Base-by-base conservation (phyloP, 768 basidiomycete species). In the Lentinula boryana region DNA sequence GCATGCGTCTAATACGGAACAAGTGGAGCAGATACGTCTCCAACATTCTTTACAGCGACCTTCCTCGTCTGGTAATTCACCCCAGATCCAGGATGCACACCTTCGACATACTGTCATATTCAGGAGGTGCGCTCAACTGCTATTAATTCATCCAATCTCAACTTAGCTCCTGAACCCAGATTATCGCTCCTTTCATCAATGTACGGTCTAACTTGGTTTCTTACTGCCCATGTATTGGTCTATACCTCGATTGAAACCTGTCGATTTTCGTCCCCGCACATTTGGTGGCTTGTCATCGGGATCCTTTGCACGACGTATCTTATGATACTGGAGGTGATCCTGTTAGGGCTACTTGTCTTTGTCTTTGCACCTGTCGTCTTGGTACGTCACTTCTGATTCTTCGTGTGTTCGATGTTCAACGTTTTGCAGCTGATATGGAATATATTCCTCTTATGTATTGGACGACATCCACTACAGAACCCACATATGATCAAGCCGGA, bases 271-370 rank as follows among this genome's bases (percentile, higher is more conserved):
- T 82, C 91, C 12, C 92, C 92, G 7, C 88, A 92, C 64, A 74
- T 93, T 36, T 94, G 91, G 91, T 94, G 90, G 89, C 82, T 93
- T 50, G 84, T 83, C 21, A 92, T 94, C 69, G 87, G 84, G 38
- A 86, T 93, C 65, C 74, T 93, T 13, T 86, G 88, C 72, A 83
- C 89, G 44, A 85, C 89, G 76, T 94, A 93, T 68, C 66, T 93
- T 58, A 85, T 88, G 78, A 79, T 83, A 6, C 67, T 84, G 44
- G 85, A 93, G 71, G 85, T 93, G 53, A 70, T 93, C 59, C 65
- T 93, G 4, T 80, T 94, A 15, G 89, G 87, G 27, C 76, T 93
- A 62, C 75, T 91, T 10, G 85, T 94, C 35, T 88, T 94, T 69
- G 79, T 93, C 58, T 71, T 94, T 60, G 86, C 88, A 1, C 91